Evolutionary conservation across 768 basidiomycete genomes (phyloP).

Genomic region (Leccinum pellstonianum): DNA sequence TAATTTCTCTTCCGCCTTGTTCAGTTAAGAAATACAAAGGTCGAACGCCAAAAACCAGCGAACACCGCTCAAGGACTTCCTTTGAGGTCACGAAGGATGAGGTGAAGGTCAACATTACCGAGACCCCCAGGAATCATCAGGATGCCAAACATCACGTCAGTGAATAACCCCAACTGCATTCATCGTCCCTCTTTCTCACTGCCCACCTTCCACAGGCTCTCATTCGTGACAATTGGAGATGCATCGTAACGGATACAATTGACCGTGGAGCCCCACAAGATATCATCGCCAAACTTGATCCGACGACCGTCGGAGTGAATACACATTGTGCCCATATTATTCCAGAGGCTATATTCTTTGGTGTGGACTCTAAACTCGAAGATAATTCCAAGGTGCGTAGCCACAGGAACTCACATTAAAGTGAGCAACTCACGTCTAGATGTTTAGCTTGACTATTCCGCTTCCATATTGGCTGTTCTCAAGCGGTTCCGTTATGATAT

Average conservation of each 20-base stretch:
- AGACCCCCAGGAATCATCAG: background rate
- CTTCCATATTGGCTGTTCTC: background rate
- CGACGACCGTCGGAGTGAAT: too few species aligned
- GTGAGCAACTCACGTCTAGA: background rate
- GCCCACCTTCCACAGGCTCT: constrained; percentile 30
- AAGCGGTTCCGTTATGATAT: background rate
- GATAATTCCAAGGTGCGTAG: background rate
- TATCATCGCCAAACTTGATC: background rate
- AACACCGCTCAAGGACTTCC: constrained; percentile 15
- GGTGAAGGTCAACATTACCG: background rate
- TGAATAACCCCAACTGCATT: background rate
- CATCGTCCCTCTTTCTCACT: background rate
- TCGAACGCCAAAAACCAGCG: constrained; percentile 16
- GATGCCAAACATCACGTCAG: constrained; percentile 5
- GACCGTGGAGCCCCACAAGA: constrained; percentile 9
- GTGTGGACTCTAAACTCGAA: background rate
- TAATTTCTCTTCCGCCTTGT: background rate
- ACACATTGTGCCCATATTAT: constrained; percentile 4
- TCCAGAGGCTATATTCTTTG: constrained; percentile 5
- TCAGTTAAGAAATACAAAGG: constrained; percentile 17
- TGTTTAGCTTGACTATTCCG: background rate
- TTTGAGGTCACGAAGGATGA: constrained; percentile 13
- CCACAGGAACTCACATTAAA: background rate
- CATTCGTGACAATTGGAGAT: constrained; percentile 36
- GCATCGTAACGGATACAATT: constrained; percentile 30